phyloP scores from a whole-genome alignment of 805 yeast genomes.

The Starmerella apicola region DNA sequence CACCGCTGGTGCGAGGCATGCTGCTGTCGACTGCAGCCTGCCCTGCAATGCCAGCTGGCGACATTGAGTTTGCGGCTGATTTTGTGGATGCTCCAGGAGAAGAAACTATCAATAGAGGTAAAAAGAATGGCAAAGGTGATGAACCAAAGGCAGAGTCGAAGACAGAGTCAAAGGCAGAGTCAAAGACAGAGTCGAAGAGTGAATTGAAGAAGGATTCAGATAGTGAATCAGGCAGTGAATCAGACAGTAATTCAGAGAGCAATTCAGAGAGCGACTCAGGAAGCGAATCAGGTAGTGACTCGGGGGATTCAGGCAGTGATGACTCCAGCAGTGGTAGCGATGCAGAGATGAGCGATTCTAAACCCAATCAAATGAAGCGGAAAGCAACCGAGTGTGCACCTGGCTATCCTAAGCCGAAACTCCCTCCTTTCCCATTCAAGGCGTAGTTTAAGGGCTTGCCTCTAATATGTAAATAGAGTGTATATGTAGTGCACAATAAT shows the following conservation, averaged over 20 bases:
- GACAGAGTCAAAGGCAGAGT: slow-evolving; percentile 1
- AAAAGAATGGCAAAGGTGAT: background rate
- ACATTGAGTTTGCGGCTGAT: slow-evolving; percentile 10
- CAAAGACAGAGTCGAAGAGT: background rate
- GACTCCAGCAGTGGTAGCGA: background rate
- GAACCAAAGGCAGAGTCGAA: background rate
- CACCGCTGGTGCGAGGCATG: slow-evolving; percentile 30
- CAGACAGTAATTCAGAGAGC: background rate
- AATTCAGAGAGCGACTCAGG: background rate
- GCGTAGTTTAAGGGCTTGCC: background rate
- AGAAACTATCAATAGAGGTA: background rate
- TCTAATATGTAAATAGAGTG: too few species aligned
- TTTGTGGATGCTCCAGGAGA: slow-evolving; percentile 7
- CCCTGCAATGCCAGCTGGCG: slow-evolving; percentile 15
- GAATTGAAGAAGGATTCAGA: background rate
- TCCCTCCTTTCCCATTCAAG: slow-evolving; percentile 12
- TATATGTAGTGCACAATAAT: too few species aligned
- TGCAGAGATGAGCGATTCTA: background rate
- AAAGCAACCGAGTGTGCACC: slow-evolving; percentile 11
- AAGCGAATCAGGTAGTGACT: background rate
- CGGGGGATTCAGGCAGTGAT: background rate
- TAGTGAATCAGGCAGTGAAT: background rate
- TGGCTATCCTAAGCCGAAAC: slow-evolving; percentile 8
- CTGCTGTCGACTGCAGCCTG: slow-evolving; percentile 13
- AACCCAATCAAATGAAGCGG: slow-evolving; percentile 2